These are phyloP conservation scores for Tausonia pullulans DNA, from an alignment of 1,284 basidiomycete genomes.

Conservation along the genomic window DNA sequence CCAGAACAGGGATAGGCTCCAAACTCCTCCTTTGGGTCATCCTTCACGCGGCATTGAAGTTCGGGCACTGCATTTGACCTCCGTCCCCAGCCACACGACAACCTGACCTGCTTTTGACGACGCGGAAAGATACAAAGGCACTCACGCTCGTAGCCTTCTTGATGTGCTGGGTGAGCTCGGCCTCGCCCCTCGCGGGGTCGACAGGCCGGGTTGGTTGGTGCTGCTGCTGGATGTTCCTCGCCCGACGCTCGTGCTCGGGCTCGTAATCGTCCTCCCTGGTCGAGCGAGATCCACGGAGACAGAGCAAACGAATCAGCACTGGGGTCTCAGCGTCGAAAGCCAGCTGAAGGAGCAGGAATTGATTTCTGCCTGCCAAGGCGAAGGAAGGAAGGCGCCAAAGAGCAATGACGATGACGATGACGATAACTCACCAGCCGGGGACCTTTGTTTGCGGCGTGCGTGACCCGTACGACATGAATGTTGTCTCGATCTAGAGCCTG, in stretches of 20 bases:
- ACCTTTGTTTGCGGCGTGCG: constrained; percentile 1
- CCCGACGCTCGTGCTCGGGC: constrained; percentile 5
- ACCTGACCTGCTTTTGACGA: constrained; percentile 51
- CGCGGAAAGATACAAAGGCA: too few relatives aligned
- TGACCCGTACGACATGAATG: not conserved
- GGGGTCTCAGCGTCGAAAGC: not conserved
- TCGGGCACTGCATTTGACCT: not conserved
- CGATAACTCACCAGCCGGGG: not conserved
- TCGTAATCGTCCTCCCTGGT: constrained; percentile 13
- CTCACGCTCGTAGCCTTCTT: constrained; percentile 77
- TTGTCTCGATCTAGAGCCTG: not conserved
- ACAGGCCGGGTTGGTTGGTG: constrained; percentile 91
- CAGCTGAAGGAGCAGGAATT: not conserved
- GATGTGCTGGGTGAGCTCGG: constrained; percentile 81
- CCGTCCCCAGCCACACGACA: not conserved
- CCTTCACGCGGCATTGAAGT: too few relatives aligned
- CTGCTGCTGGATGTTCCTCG: constrained; percentile 1
- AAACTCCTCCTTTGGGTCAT: too few relatives aligned
- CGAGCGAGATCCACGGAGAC: too few relatives aligned
- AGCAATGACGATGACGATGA: not conserved
- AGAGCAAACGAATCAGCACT: too few relatives aligned
- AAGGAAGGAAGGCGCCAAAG: not conserved
- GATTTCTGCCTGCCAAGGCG: not conserved
- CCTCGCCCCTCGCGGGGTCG: constrained; percentile 91
- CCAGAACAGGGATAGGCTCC: too few relatives aligned